Conservation (phyloP, 1,284 basidiomycete genomes). For the Ceratobasidium sp. region DNA sequence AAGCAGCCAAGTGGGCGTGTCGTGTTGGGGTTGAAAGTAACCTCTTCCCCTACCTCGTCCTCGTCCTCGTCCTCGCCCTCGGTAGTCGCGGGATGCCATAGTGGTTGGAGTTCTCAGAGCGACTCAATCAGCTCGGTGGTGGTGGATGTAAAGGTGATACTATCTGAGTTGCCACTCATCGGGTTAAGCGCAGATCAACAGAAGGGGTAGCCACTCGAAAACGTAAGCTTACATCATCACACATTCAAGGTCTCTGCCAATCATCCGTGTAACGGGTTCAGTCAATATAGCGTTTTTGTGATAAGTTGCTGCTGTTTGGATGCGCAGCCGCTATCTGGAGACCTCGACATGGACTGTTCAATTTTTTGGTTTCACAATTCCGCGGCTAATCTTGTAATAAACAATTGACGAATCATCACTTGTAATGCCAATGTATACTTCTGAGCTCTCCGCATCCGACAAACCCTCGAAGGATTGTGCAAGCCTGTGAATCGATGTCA, state of each 20-base stretch:
- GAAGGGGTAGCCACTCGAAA: constrained; percentile 16
- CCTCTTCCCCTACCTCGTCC: too few species aligned
- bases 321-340: too few species aligned
- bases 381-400: constrained; percentile 78
- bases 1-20: not conserved
- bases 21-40: constrained; percentile 5
- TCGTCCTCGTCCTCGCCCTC: too few species aligned
- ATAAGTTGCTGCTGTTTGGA: too few species aligned
- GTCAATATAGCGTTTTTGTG: too few species aligned
- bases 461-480: not conserved
- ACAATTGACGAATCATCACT: constrained; percentile 80
- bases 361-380: constrained; percentile 69
- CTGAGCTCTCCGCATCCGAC: not conserved
- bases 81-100: constrained; percentile 11
- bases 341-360: constrained; percentile 40
- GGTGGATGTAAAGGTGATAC: not conserved
- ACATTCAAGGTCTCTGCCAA: not conserved
- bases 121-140: too few species aligned
- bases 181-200: constrained; percentile 12
- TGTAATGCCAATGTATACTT: constrained; percentile 67
- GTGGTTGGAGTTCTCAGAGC: too few species aligned
- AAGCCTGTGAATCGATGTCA: constrained; percentile 44
- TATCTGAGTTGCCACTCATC: not conserved
- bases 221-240: constrained; percentile 22
- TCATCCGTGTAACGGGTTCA: too few species aligned